A percentile compares a stretch with the other conserved stretches of the same genome.
phyloP scores from a whole-genome alignment of 208 protist species.

The Trypanosoma grayi region DNA sequence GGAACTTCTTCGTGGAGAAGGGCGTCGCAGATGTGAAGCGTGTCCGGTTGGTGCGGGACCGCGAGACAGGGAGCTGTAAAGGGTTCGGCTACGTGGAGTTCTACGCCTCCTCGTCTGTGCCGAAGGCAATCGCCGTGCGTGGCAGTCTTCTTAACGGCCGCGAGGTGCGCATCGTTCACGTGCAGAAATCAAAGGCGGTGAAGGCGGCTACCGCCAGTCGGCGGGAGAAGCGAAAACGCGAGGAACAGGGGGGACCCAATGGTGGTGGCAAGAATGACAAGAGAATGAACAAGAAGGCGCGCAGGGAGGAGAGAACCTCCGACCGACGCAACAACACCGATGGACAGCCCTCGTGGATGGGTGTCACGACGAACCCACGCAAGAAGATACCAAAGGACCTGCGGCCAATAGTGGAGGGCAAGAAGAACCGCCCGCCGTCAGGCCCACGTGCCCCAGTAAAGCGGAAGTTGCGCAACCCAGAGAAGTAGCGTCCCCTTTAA shows the following conservation, averaged over 20 bases:
- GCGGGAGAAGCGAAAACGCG: conserved; percentile 56
- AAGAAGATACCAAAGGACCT: conserved; percentile 85
- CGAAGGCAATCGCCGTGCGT: conserved; percentile 58
- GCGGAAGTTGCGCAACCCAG: conserved; percentile 76
- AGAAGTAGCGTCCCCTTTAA: conserved; percentile 34
- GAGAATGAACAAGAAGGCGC: conserved; percentile 23
- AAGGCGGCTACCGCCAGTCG: conserved; percentile 48
- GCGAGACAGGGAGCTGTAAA: conserved; percentile 79
- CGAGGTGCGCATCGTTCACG: conserved; percentile 82
- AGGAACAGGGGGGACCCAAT: neutral
- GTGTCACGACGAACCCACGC: conserved; percentile 80
- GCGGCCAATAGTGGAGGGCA: conserved; percentile 67
- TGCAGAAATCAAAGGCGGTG: conserved; percentile 81
- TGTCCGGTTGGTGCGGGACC: conserved; percentile 82
- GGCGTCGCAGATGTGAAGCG: conserved; percentile 78
- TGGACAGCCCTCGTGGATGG: conserved; percentile 68
- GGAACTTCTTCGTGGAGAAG: conserved; percentile 80
- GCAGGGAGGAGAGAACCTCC: neutral
- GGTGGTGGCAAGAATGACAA: conserved; percentile 3
- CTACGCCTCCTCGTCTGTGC: conserved; percentile 40
- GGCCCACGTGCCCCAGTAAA: conserved; percentile 64
- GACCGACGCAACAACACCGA: neutral
- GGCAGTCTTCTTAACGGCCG: conserved; percentile 67
- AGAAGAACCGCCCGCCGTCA: conserved; percentile 24
- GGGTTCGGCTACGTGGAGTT: conserved; percentile 93